Percentiles rank a stretch among this genome's conserved stretches.
Evolutionary conservation across 345 rosid species (phyloP).

Genomic region (Chamaenerion angustifolium): DNA sequence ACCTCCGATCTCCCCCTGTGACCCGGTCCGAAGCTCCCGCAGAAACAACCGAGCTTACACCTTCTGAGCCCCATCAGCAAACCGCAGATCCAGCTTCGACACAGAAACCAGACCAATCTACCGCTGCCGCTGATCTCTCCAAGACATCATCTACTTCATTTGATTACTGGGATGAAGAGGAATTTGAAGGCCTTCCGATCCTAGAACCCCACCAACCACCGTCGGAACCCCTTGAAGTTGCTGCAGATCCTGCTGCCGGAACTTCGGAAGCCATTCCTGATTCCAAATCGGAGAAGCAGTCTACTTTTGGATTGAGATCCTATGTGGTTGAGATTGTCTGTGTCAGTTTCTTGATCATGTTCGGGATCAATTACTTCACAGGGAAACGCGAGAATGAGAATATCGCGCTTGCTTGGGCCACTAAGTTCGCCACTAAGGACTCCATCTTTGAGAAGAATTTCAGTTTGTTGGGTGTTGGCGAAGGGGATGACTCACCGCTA

Average conservation of each 20-base stretch:
- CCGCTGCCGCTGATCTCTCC: slow-evolving; percentile 12
- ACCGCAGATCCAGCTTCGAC: slow-evolving; percentile 9
- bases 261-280: slow-evolving; percentile 12
- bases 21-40: slow-evolving; percentile 33
- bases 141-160: slow-evolving; percentile 29
- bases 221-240: slow-evolving; percentile 7
- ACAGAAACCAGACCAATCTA: slow-evolving; percentile 9
- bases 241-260: slow-evolving; percentile 17
- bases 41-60: slow-evolving; percentile 4
- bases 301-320: slow-evolving; percentile 13
- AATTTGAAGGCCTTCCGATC: slow-evolving; percentile 75
- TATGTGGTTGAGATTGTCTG: slow-evolving; percentile 55
- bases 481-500: slow-evolving; percentile 71
- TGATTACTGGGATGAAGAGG: slow-evolving; percentile 95
- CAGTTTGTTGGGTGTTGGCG: slow-evolving; percentile 42
- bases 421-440: slow-evolving; percentile 61
- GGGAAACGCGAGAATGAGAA: slow-evolving; percentile 87
- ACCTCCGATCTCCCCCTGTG: slow-evolving; percentile 38
- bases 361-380: slow-evolving; percentile 57
- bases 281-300: slow-evolving; percentile 13
- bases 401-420: slow-evolving; percentile 75
- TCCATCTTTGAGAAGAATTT: slow-evolving; percentile 71
- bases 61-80: slow-evolving; percentile 20
- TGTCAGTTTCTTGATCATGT: slow-evolving; percentile 45
- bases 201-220: slow-evolving; percentile 12